A percentile compares a stretch with the other conserved stretches of the same genome.
These are phyloP conservation scores for Cladosporium oxysporum DNA, from an alignment of 2,329 filamentous ascomycete species.

Conservation along the genomic window DNA sequence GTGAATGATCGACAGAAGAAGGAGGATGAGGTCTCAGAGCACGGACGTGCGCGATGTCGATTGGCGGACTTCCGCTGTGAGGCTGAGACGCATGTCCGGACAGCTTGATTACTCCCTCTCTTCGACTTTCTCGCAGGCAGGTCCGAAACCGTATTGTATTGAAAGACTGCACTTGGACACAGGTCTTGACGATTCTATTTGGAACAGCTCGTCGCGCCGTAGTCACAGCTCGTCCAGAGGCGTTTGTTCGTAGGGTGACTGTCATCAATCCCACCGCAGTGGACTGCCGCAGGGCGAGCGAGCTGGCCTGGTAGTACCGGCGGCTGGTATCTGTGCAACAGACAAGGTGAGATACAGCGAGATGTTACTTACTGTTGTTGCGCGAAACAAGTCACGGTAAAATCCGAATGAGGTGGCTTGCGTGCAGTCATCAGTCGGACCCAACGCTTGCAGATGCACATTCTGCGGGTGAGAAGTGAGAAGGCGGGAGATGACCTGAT, in stretches of 20 bases:
- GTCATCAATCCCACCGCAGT: neutral
- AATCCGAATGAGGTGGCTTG: neutral
- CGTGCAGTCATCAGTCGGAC: neutral
- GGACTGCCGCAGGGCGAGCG: neutral
- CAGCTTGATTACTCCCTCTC: neutral
- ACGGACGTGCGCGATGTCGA: neutral
- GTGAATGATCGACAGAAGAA: neutral
- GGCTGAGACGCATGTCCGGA: constrained; percentile 12
- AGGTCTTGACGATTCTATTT: neutral
- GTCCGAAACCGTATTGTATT: neutral
- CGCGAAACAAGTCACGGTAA: constrained; percentile 6
- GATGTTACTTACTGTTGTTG: neutral
- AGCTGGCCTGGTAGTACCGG: constrained; percentile 2
- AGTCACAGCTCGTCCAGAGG: too few relatives aligned
- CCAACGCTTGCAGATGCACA: neutral
- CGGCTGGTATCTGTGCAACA: constrained; percentile 16
- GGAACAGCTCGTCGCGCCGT: too few relatives aligned
- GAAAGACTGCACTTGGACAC: neutral
- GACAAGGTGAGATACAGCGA: neutral
- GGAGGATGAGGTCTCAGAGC: constrained; percentile 4
- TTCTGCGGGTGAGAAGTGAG: neutral
- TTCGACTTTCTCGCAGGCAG: neutral
- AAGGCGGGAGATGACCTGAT: neutral
- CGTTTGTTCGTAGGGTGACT: neutral
- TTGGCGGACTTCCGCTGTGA: constrained; percentile 4